Percentiles rank a stretch among this genome's conserved stretches.
phyloP scores from a whole-genome alignment of 768 basidiomycete species.

The Pleurotus tuber-regium region DNA sequence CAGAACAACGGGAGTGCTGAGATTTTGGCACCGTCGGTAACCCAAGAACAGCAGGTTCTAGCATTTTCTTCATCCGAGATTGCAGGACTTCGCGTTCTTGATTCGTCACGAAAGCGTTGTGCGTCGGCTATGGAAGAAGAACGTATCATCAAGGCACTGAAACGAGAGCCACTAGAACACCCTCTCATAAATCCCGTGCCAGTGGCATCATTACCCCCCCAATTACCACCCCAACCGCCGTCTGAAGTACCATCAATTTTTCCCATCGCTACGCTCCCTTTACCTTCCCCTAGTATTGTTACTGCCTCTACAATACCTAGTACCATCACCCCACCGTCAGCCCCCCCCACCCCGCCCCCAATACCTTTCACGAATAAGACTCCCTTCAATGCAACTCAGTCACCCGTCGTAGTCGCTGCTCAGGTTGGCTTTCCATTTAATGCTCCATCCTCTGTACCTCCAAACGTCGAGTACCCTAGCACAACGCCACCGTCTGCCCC shows the following conservation, averaged over 20 bases:
- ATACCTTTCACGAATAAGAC: not conserved
- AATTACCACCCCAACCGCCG: too few species aligned
- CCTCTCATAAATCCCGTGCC: slow-evolving; percentile 27
- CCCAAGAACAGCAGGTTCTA: not conserved
- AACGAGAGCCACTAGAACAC: slow-evolving; percentile 48
- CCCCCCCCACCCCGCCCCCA: slow-evolving; percentile 34
- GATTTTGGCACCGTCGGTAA: not conserved
- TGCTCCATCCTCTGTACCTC: slow-evolving; percentile 7
- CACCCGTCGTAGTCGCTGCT: not conserved
- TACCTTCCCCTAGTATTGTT: slow-evolving; percentile 15
- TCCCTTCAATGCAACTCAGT: slow-evolving; percentile 1
- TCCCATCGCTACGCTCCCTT: slow-evolving; percentile 17
- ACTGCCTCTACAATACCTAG: slow-evolving; percentile 12
- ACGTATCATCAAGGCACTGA: slow-evolving; percentile 42
- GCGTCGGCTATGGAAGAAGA: slow-evolving; percentile 37
- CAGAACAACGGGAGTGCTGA: not conserved
- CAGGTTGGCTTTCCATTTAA: slow-evolving; percentile 6
- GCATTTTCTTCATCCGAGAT: slow-evolving; percentile 16
- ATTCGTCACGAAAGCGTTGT: slow-evolving; percentile 42
- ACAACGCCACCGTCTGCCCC: slow-evolving; percentile 1
- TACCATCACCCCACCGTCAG: slow-evolving; percentile 17
- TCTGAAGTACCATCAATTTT: slow-evolving; percentile 8
- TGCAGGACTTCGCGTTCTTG: slow-evolving; percentile 26
- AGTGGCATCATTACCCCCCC: slow-evolving; percentile 18
- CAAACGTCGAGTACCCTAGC: not conserved